These are phyloP conservation scores for Diphasiastrum complanatum DNA, from an alignment of 83 land plant genomes.

Conservation along the genomic window DNA sequence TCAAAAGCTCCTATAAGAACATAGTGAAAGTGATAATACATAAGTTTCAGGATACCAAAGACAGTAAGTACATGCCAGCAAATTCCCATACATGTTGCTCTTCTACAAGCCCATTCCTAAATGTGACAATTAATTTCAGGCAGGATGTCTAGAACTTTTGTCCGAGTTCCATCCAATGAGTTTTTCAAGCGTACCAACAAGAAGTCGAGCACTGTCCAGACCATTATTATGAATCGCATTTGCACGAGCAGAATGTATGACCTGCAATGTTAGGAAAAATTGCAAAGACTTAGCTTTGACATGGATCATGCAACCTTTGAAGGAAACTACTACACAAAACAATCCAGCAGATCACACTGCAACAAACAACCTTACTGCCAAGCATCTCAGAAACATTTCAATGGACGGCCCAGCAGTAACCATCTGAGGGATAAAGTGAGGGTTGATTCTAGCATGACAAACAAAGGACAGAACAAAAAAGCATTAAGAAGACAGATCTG, in stretches of 20 bases:
- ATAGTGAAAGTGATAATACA: not conserved
- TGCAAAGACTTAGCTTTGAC: not conserved
- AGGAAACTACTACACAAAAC: not conserved
- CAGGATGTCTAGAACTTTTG: not conserved
- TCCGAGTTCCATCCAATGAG: not conserved
- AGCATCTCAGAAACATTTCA: too few species aligned
- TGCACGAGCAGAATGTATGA: conserved; percentile 86
- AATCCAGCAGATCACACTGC: not conserved
- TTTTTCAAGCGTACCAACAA: conserved; percentile 53
- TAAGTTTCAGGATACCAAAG: too few species aligned
- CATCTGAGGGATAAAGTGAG: too few species aligned
- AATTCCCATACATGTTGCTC: too few species aligned
- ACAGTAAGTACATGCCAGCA: too few species aligned
- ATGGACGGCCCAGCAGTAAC: too few species aligned
- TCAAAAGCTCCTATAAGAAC: too few species aligned
- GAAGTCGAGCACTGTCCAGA: conserved; percentile 66
- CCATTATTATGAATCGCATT: conserved; percentile 95
- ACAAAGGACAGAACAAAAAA: too few species aligned
- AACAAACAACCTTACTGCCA: too few species aligned
- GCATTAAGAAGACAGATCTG: too few species aligned
- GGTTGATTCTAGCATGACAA: too few species aligned
- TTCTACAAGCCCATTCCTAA: not conserved
- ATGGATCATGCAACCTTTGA: not conserved
- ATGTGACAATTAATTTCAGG: not conserved
- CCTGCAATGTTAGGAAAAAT: conserved; percentile 37